phyloP scores from a whole-genome alignment of 345 rosid genomes.

The Eucalyptus pauciflora region DNA sequence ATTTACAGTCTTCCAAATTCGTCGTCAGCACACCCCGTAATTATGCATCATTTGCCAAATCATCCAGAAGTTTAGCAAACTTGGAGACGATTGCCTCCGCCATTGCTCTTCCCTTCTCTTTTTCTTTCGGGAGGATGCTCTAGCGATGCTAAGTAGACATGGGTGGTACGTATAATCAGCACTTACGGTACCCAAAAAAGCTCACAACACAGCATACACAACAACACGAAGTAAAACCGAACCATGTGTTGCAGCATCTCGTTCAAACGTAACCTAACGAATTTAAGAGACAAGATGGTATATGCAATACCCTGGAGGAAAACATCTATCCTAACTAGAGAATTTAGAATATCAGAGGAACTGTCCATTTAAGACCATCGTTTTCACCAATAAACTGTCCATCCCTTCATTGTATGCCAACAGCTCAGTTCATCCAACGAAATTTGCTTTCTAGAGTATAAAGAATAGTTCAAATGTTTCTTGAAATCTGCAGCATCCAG shows the following conservation, averaged over 20 bases:
- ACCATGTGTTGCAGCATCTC: not conserved
- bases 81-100: no score
- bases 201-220: not conserved
- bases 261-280: fast-evolving
- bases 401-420: not conserved
- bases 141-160: fast-evolving
- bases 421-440: not conserved
- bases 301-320: not conserved
- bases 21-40: fast-evolving
- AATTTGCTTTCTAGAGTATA: not conserved
- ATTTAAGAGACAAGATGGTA: not conserved
- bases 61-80: no score
- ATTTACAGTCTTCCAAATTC: not conserved
- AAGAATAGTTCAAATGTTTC: not conserved
- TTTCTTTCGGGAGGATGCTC: fast-evolving
- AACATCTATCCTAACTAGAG: not conserved
- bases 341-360: not conserved
- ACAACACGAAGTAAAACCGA: not conserved
- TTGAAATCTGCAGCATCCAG: not conserved
- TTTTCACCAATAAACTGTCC: not conserved
- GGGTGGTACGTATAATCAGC: not conserved
- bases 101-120: no score
- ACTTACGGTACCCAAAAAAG: not conserved
- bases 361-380: not conserved
- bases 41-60: no score